Evolutionary conservation across 306 rosid genomes (phyloP).

Genomic region (Gastrolobium villosum): DNA sequence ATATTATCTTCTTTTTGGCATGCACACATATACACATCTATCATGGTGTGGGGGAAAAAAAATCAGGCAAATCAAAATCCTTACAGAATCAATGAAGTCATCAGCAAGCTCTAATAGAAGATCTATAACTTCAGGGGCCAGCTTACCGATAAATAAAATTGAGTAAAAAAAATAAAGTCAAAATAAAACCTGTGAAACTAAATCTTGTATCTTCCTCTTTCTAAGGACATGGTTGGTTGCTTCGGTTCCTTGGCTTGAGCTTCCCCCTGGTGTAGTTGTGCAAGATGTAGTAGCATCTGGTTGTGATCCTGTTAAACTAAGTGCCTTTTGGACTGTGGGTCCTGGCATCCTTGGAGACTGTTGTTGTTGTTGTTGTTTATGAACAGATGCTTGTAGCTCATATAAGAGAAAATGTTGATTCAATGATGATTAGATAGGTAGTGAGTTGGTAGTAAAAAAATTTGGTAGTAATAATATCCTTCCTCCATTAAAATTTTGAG

Average conservation of each 20-base stretch:
- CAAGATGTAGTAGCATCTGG: constrained; percentile 99
- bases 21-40: constrained; percentile 6
- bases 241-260: constrained; percentile 98
- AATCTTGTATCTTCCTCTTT: constrained; percentile 97
- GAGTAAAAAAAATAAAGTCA: constrained; percentile 9
- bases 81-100: constrained; percentile 93
- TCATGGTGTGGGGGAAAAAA: neutral
- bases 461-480: no score
- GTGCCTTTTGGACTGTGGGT: constrained; percentile 86
- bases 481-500: no score
- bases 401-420: no score
- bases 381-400: constrained; percentile 73
- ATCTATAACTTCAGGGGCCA: constrained; percentile 92
- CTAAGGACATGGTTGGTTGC: constrained; percentile 98
- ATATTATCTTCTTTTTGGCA: constrained; percentile 23
- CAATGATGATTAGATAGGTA: no score
- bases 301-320: constrained; percentile 97
- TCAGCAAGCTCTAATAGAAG: constrained; percentile 95
- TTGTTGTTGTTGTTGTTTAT: constrained; percentile 91
- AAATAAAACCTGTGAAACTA: constrained; percentile 88
- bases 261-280: no score
- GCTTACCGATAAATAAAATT: constrained; percentile 51
- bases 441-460: no score
- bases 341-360: constrained; percentile 90
- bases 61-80: constrained; percentile 49